Percentiles rank a stretch among this genome's conserved stretches.
phyloP scores from a whole-genome alignment of 2,329 filamentous ascomycete genomes.

The Sclerotinia subarctica region DNA sequence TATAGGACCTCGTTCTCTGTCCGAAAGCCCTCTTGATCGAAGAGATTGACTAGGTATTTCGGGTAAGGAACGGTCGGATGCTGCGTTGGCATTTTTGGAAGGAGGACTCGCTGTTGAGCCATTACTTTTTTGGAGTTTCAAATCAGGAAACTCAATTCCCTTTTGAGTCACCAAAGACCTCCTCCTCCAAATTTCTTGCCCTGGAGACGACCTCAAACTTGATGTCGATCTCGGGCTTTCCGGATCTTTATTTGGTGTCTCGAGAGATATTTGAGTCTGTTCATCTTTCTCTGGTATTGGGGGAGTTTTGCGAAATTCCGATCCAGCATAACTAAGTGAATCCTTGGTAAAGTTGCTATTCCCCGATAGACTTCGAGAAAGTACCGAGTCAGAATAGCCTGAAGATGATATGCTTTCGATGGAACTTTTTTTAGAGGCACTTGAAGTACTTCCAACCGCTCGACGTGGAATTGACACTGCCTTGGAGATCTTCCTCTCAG shows the following conservation, averaged over 20 bases:
- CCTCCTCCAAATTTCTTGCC: conserved; percentile 35
- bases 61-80: conserved; percentile 26
- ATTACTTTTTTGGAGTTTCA: conserved; percentile 37
- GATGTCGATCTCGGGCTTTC: conserved; percentile 21
- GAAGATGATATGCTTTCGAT: conserved; percentile 31
- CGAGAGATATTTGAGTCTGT: conserved; percentile 20
- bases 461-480: conserved; percentile 32
- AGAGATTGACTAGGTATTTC: conserved; percentile 25
- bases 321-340: conserved; percentile 32
- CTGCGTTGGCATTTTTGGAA: conserved; percentile 27
- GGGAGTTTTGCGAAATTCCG: conserved; percentile 28
- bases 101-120: conserved; percentile 35
- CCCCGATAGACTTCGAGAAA: conserved; percentile 29
- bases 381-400: conserved; percentile 29
- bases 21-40: conserved; percentile 22
- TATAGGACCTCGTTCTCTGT: conserved; percentile 34
- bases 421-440: conserved; percentile 24
- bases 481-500: conserved; percentile 23
- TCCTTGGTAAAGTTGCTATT: conserved; percentile 30
- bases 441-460: conserved; percentile 30
- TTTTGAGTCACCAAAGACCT: conserved; percentile 33
- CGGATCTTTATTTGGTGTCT: conserved; percentile 22
- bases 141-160: conserved; percentile 32
- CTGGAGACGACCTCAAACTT: conserved; percentile 27
- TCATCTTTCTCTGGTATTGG: conserved; percentile 31